These are phyloP conservation scores for Talaromyces pinophilus DNA, from an alignment of 2,329 filamentous ascomycete species.

Conservation along the genomic window DNA sequence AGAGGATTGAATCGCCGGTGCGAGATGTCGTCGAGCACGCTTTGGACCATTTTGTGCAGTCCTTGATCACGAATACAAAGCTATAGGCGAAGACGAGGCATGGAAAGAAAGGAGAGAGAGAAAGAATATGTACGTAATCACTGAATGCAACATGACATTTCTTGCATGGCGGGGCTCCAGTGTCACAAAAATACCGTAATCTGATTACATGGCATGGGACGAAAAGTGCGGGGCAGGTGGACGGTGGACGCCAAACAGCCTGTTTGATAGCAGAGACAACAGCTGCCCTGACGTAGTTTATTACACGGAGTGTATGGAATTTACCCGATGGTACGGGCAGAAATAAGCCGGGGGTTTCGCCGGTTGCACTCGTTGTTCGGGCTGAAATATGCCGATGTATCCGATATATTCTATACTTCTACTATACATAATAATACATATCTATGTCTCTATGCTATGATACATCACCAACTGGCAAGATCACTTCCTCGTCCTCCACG, in stretches of 20 bases:
- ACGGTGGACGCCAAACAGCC: not conserved
- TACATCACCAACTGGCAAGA: not conserved
- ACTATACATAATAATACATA: not conserved
- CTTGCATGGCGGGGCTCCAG: not conserved
- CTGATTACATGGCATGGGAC: not conserved
- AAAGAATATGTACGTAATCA: not conserved
- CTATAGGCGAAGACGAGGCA: not conserved
- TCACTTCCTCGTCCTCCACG: slow-evolving; percentile 20
- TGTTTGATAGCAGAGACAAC: not conserved
- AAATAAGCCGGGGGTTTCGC: not conserved
- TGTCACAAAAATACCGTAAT: not conserved
- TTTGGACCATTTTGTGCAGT: slow-evolving; percentile 62
- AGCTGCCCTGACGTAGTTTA: not conserved
- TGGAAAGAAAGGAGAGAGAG: not conserved
- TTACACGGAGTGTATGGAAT: not conserved
- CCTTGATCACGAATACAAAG: not conserved
- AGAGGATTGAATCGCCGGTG: slow-evolving; percentile 93
- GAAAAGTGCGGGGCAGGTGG: not conserved
- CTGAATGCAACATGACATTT: slow-evolving; percentile 14
- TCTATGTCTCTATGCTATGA: slow-evolving; percentile 9
- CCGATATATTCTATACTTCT: not conserved
- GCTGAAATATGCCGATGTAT: not conserved
- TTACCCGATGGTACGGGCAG: not conserved
- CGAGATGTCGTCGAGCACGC: slow-evolving; percentile 90
- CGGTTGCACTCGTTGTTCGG: not conserved